These are phyloP conservation scores for Ilex asprella DNA, from an alignment of 257 asterid genomes.

Conservation along the genomic window DNA sequence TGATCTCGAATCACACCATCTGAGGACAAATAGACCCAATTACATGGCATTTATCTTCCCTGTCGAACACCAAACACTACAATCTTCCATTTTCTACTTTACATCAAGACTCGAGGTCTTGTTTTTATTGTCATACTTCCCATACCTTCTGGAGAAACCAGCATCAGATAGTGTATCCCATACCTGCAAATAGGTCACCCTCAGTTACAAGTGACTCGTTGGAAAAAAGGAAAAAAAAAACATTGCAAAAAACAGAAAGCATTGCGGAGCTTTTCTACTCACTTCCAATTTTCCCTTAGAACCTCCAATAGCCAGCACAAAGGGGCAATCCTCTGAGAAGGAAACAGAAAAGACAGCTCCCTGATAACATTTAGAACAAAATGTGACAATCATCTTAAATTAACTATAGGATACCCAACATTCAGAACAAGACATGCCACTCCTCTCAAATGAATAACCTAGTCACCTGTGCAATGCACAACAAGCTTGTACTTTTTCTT, in stretches of 20 bases:
- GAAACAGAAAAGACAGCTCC: slow-evolving; percentile 83
- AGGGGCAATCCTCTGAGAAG: slow-evolving; percentile 71
- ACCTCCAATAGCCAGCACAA: slow-evolving; percentile 75
- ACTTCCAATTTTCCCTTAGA: slow-evolving; percentile 81
- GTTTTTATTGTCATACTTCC: slow-evolving; percentile 21
- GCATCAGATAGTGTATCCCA: slow-evolving; percentile 65
- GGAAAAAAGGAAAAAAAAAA: neutral
- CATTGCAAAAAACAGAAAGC: neutral
- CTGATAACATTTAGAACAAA: slow-evolving; percentile 31
- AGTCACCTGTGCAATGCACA: no score
- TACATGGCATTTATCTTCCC: no score
- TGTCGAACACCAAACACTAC: no score
- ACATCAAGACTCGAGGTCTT: neutral
- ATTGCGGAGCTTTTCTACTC: slow-evolving; percentile 1
- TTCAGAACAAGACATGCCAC: no score
- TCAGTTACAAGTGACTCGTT: neutral
- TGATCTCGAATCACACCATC: no score
- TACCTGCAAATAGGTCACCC: slow-evolving; percentile 29
- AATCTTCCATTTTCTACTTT: no score
- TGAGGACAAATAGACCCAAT: no score
- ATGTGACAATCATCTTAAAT: neutral
- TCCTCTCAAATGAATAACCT: no score
- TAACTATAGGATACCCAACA: no score
- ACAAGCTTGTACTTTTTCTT: no score
- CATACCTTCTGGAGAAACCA: slow-evolving; percentile 45